A percentile compares a stretch with the other conserved stretches of the same genome.
These are phyloP conservation scores for Cutaneotrichosporon curvatum DNA, from an alignment of 1,284 basidiomycete genomes.

Conservation along the genomic window DNA sequence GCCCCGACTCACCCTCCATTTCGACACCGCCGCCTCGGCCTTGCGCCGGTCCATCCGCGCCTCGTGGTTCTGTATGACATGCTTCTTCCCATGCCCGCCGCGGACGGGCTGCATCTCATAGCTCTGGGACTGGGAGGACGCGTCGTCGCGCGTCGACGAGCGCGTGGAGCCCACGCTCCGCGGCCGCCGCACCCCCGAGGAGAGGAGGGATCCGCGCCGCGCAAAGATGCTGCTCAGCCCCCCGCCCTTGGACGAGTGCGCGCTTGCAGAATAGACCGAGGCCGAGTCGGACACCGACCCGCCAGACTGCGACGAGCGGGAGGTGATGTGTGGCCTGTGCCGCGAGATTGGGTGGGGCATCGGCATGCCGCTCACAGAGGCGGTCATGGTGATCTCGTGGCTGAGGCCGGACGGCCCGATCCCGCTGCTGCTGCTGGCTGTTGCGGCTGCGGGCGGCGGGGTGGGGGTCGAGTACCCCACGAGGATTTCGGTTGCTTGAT, in stretches of 20 bases:
- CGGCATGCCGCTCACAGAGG: too few relatives aligned
- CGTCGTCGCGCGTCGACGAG: conserved; percentile 1
- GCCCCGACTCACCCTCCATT: conserved; percentile 35
- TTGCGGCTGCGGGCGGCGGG: too few relatives aligned
- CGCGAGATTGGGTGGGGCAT: too few relatives aligned
- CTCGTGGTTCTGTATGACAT: conserved; percentile 8
- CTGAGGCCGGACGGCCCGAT: too few relatives aligned
- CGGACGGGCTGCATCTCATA: conserved; percentile 14
- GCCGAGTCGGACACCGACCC: conserved; percentile 1
- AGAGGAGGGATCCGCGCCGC: conserved; percentile 3
- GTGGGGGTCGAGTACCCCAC: too few relatives aligned
- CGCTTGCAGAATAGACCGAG: background rate
- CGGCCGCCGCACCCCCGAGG: background rate
- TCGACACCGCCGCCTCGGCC: conserved; percentile 35
- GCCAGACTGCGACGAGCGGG: too few relatives aligned
- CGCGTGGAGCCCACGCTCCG: conserved; percentile 9
- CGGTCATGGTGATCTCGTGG: too few relatives aligned
- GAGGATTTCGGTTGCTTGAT: too few relatives aligned
- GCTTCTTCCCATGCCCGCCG: conserved; percentile 7
- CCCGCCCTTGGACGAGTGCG: background rate
- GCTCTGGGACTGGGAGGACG: background rate
- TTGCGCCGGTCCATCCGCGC: conserved; percentile 16
- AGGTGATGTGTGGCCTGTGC: too few relatives aligned
- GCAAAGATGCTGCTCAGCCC: conserved; percentile 5
- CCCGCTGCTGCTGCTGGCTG: too few relatives aligned